Evolutionary conservation across 129 eudicot genomes (phyloP), one percentile per base, ranked within the genome.

Genomic region (Tagetes erecta): DNA sequence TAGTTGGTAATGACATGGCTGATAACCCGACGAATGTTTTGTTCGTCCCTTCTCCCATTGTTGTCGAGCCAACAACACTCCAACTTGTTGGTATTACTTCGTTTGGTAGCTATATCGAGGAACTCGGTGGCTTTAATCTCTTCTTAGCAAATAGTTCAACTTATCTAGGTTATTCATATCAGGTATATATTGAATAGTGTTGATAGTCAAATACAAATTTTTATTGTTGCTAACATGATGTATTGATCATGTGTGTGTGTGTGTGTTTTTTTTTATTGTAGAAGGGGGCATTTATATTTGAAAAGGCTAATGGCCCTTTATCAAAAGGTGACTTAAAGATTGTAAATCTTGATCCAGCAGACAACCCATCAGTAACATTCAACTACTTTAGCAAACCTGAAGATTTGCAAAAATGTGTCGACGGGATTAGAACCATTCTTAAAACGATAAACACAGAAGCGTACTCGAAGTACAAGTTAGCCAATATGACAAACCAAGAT

Each of bases 401-500:
- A 49, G 97, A 92, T 74, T 52, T 92, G 30, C 81, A 76, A 12
- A 83, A 90, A 80, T 92, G 97, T 50, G 92, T 91, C 0, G 73
- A 76, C 2, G 92, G 97, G 10, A 45, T 91, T 5, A 46, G 53
- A 64, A 72, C 84, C 3, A 89, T 92, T 2, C 84, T 80, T n/a
- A 64, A 11, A 0, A 63, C 84, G 2, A 70, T 85, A 0, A 80
- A 89, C 11, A 85, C 97, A 0, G 70, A 80, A 50, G 72, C 91
- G 0, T 89, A 85, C 75, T 46, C 82, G 0, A 66, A 60, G 3
- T 86, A 86, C 72, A 79, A 46, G 51, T 78, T 47, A n/a, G 74
- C 74, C 3, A 35, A 77, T 13, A 27, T 87, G 50, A 51, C 96
- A 0, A 6, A 68, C 14, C 82, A 83, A 2, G 59, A 44, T 4